Evolutionary conservation across 768 basidiomycete genomes (phyloP).

Genomic region (Amanita subjunquillea): DNA sequence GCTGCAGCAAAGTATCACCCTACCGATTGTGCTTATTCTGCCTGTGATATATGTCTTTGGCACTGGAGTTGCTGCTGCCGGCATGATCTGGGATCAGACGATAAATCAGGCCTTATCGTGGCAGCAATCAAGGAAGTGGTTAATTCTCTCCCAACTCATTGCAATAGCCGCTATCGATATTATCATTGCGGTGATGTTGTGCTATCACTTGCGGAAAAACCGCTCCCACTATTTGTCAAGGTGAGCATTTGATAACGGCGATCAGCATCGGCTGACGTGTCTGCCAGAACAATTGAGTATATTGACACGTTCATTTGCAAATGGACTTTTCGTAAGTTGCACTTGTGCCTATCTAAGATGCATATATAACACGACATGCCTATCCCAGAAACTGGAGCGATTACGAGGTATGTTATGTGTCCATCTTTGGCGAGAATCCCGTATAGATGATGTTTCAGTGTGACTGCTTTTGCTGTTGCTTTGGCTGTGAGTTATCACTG

Average conservation of each 20-base stretch:
- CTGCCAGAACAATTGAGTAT: neutral
- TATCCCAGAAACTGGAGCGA: neutral
- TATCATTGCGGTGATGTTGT: neutral
- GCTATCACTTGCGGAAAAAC: neutral
- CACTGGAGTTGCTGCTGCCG: neutral
- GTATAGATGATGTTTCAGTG: neutral
- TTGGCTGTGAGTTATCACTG: neutral
- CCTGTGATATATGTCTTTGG: neutral
- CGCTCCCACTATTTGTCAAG: neutral
- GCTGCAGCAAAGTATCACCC: neutral
- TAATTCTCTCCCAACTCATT: neutral
- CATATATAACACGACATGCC: neutral
- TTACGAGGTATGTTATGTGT: neutral
- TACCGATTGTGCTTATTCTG: neutral
- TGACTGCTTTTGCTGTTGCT: neutral
- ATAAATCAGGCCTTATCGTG: neutral
- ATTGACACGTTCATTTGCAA: neutral
- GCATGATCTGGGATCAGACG: neutral
- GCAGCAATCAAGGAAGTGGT: neutral
- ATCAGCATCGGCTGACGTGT: neutral
- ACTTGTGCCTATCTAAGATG: neutral
- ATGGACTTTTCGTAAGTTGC: slow-evolving; percentile 1
- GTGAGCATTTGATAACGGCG: neutral
- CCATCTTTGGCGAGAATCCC: neutral
- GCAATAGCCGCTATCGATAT: neutral